Base-by-base conservation (phyloP, 2,329 filamentous ascomycete species). In the Alternaria triticimaculans region DNA sequence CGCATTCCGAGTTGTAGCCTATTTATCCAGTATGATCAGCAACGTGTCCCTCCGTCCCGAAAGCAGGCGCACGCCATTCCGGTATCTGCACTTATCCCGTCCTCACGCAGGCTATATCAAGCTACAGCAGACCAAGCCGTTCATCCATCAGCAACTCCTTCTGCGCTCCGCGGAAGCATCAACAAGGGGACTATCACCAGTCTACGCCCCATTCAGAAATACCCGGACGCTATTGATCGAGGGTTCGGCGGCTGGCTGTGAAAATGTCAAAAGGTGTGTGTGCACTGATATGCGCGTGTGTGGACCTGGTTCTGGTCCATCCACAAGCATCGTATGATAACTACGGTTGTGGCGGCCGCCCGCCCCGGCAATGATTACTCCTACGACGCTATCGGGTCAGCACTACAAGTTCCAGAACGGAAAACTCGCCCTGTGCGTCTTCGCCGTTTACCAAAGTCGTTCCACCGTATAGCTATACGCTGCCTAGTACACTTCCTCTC, bases 331-430 rank as follows among this genome's bases (percentile, higher is more conserved):
- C 49, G 49, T 53, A 53, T 53, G 49, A 53, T 53, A 23, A 53
- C 49, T 37, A 53, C 49, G 49, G 30, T 53, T 53, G 49, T 53
- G 49, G 49, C 49, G 49, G 49, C 49, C 49, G 14, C 49, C 30
- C 49, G 28, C 49, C 28, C 49, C 49, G 30, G 49, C 49, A 23
- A 37, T 23, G 20, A 53, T 23, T 37, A 53, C 49, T 37, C 49
- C 49, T 53, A 37, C 49, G 14, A 53, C 30, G 18, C 30, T 12
- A 15, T 53, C 30, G 28, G 28, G 49, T 41, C 49, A 53, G 28
- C 30, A 53, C 28, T 21, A 53, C 30, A 37, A 14, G 49, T 53
- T 53, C 49, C 28, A 53, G 49, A 53, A 53, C 49, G 30, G 37
- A 41, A 41, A 12, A 41, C 28, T 41, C 49, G 49, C 23, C 49